Conservation (phyloP, 495 filamentous ascomycete species). For the Glarea lozoyensis region DNA sequence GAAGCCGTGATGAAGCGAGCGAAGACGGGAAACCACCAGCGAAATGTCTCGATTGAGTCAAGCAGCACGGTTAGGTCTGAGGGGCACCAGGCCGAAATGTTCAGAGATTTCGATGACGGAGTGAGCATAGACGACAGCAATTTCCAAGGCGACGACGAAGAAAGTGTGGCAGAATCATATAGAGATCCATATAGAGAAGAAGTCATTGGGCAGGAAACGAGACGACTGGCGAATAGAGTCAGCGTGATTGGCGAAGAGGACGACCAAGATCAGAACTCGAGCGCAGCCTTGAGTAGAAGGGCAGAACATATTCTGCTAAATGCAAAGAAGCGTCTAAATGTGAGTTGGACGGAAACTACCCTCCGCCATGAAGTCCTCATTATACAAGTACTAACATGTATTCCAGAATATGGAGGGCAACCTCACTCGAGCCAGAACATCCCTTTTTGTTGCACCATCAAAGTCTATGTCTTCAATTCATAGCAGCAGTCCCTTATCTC, state of each 20-base stretch:
- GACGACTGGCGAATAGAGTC: constrained; percentile 12
- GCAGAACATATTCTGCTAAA: constrained; percentile 86
- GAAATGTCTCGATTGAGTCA: constrained; percentile 24
- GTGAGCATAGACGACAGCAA: constrained; percentile 47
- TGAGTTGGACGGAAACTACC: constrained; percentile 41
- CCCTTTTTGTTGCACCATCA: constrained; percentile 53
- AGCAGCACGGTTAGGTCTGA: constrained; percentile 42
- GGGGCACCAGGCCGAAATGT: constrained; percentile 30
- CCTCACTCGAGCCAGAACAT: constrained; percentile 66
- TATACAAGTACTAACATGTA: constrained; percentile 3
- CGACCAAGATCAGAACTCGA: constrained; percentile 54
- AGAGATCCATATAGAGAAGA: constrained; percentile 23
- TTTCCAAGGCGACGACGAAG: constrained; percentile 51
- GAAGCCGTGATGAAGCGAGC: constrained; percentile 30
- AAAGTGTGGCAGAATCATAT: constrained; percentile 39
- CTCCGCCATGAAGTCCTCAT: constrained; percentile 1
- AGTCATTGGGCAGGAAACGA: constrained; percentile 15
- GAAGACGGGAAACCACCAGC: constrained; percentile 23
- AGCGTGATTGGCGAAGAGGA: constrained; percentile 13
- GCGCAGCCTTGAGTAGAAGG: constrained; percentile 65
- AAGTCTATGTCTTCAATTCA: constrained; percentile 38
- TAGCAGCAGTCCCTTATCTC: constrained; percentile 22
- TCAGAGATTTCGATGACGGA: constrained; percentile 47
- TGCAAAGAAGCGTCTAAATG: constrained; percentile 79
- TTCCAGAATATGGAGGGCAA: constrained; percentile 86